Evolutionary conservation across 306 rosid genomes (phyloP).

Genomic region (Quercus variabilis): DNA sequence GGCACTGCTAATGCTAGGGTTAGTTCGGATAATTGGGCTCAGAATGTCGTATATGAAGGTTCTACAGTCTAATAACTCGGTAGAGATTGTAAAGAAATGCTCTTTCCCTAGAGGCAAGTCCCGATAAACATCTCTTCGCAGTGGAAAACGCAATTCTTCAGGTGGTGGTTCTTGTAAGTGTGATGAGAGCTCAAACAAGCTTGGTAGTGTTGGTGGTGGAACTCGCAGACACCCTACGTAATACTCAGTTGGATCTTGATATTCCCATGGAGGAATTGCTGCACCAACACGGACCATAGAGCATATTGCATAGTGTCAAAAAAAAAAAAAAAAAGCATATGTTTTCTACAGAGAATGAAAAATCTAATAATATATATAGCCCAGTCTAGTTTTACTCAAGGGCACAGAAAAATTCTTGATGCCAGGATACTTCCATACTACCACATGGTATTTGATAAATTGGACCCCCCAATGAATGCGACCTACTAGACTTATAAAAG

Average conservation of each 20-base stretch:
- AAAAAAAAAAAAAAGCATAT: too few relatives aligned
- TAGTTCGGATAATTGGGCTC: constrained; percentile 51
- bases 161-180: constrained; percentile 77
- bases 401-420: too few relatives aligned
- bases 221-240: constrained; percentile 61
- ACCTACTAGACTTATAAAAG: too few relatives aligned
- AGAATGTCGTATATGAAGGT: constrained; percentile 54
- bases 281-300: constrained; percentile 19
- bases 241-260: constrained; percentile 76
- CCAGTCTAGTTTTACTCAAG: too few relatives aligned
- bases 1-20: constrained; percentile 33
- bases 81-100: constrained; percentile 52
- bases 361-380: too few relatives aligned
- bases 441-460: too few relatives aligned
- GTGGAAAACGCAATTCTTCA: constrained; percentile 71
- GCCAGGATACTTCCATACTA: too few relatives aligned
- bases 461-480: too few relatives aligned
- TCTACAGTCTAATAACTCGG: constrained; percentile 62
- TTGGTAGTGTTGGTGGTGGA: constrained; percentile 60
- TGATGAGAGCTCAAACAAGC: constrained; percentile 57
- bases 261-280: constrained; percentile 59
- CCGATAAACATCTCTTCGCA: constrained; percentile 61
- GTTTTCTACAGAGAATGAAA: too few relatives aligned
- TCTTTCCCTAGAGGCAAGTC: constrained; percentile 81
- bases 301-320: neutral